These are phyloP conservation scores for Teratosphaeria viscida DNA, from an alignment of 2,329 filamentous ascomycete genomes.

Conservation along the genomic window DNA sequence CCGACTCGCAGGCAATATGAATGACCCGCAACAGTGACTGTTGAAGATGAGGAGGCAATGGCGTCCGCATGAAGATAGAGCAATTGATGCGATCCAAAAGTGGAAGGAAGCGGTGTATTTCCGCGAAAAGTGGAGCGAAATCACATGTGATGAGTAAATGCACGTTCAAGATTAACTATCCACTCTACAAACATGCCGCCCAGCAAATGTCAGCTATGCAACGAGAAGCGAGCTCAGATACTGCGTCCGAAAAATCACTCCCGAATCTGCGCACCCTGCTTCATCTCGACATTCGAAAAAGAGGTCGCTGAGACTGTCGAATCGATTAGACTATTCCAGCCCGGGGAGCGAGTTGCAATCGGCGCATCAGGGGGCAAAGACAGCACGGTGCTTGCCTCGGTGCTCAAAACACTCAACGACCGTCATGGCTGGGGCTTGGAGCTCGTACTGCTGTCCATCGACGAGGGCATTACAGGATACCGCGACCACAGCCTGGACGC, in stretches of 20 bases:
- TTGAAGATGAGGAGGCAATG: not conserved
- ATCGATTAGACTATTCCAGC: constrained; percentile 66
- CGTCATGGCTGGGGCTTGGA: constrained; percentile 78
- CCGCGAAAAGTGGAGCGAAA: not conserved
- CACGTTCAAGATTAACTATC: not conserved
- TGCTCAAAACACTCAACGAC: constrained; percentile 89
- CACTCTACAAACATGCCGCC: constrained; percentile 55
- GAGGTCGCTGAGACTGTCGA: constrained; percentile 91
- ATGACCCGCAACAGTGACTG: too few species aligned
- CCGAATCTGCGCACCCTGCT: constrained; percentile 84
- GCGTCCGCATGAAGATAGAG: not conserved
- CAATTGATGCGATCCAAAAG: not conserved
- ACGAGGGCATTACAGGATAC: constrained; percentile 96
- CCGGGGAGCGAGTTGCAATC: constrained; percentile 81
- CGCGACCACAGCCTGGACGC: constrained; percentile 93
- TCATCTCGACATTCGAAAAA: constrained; percentile 76
- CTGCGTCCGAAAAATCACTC: constrained; percentile 90
- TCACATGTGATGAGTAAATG: not conserved
- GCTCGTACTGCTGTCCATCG: constrained; percentile 78
- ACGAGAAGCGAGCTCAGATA: constrained; percentile 69
- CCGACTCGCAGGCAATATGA: too few species aligned
- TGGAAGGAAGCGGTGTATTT: not conserved
- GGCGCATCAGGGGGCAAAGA: constrained; percentile 96
- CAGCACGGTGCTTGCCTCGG: constrained; percentile 87
- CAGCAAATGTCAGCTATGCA: constrained; percentile 63